Conservation (phyloP, 306 rosid genomes). For the Alnus glutinosa region DNA sequence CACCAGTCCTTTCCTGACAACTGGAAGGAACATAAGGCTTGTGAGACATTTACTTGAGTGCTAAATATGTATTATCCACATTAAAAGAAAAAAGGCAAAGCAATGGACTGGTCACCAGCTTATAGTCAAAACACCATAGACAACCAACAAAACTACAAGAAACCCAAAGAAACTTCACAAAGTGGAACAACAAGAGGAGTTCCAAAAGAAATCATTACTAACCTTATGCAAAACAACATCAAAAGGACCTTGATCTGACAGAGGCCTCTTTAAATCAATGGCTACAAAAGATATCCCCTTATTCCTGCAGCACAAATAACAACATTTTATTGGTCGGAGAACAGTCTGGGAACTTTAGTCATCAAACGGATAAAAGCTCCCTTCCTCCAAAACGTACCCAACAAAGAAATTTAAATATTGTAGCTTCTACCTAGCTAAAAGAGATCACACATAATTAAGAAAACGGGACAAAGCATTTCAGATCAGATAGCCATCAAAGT, state of each 20-base stretch:
- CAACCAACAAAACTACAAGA: slow-evolving; percentile 1
- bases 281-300: slow-evolving; percentile 1
- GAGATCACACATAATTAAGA: not conserved
- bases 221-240: slow-evolving; percentile 17
- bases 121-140: not conserved
- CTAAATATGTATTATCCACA: not conserved
- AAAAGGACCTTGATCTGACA: slow-evolving; percentile 12
- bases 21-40: slow-evolving; percentile 11
- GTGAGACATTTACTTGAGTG: slow-evolving; percentile 4
- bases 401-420: not conserved
- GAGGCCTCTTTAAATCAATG: slow-evolving; percentile 14
- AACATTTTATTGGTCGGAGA: not conserved
- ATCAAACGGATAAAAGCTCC: not conserved
- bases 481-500: not conserved
- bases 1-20: slow-evolving; percentile 9
- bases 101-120: not conserved
- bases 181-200: not conserved
- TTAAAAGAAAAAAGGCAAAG: not conserved
- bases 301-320: slow-evolving; percentile 3
- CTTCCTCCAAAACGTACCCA: not conserved
- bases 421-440: not conserved
- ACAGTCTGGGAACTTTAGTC: not conserved
- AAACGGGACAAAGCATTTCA: slow-evolving; percentile 1
- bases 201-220: not conserved
- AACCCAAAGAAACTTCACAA: not conserved